phyloP scores from a whole-genome alignment of 345 rosid genomes.

The Populus euphratica region DNA sequence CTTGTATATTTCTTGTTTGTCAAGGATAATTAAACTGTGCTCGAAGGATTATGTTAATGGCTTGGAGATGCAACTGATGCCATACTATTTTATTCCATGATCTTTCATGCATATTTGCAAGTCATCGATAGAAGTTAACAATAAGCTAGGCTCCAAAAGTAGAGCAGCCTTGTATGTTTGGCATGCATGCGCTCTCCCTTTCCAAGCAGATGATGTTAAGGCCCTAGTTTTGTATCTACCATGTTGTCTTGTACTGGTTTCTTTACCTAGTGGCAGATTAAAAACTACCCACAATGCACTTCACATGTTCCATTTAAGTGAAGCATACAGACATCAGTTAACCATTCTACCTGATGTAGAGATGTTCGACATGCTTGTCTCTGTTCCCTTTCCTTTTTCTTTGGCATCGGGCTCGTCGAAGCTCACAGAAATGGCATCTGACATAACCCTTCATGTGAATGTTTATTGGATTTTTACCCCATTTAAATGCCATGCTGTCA shows the following conservation, averaged over 20 bases:
- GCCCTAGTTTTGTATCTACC: background rate
- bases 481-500: background rate
- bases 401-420: background rate
- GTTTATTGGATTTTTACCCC: background rate
- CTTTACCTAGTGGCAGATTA: background rate
- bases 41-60: background rate
- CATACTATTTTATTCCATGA: background rate
- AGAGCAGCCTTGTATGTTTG: background rate
- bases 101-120: conserved; percentile 19
- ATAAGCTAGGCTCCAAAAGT: background rate
- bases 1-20: conserved; percentile 5
- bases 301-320: conserved; percentile 12
- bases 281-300: background rate
- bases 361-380: background rate
- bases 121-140: background rate
- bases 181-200: background rate
- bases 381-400: background rate
- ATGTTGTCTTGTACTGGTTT: background rate
- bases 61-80: background rate
- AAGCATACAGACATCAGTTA: conserved; percentile 1
- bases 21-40: background rate
- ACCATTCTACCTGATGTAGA: background rate
- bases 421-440: background rate
- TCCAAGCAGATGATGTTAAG: conserved; percentile 1
- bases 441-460: background rate